Evolutionary conservation across 306 rosid genomes (phyloP).

Genomic region (Hippophae gyantsensis): DNA sequence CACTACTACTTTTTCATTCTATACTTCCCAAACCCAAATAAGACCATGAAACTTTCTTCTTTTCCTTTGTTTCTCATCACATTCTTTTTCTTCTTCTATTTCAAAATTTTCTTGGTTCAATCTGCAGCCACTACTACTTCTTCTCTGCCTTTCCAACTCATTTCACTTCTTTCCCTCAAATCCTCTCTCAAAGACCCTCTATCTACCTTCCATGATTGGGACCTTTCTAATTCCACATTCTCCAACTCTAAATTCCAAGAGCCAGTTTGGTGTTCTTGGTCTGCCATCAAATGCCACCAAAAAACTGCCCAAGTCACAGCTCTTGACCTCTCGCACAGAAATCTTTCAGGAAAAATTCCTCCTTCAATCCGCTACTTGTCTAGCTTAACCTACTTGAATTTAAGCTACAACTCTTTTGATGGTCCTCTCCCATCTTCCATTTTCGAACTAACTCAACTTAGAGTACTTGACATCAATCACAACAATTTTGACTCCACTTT

Average conservation of each 20-base stretch:
- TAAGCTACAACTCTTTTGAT: conserved; percentile 56
- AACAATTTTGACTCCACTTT: conserved; percentile 64
- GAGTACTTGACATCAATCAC: conserved; percentile 58
- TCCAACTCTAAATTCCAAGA: conserved; percentile 29
- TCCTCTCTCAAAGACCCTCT: conserved; percentile 59
- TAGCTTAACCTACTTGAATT: conserved; percentile 47
- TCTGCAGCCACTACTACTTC: conserved; percentile 32
- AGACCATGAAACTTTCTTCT: conserved; percentile 54
- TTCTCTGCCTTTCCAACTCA: conserved; percentile 45
- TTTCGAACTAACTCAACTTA: conserved; percentile 47
- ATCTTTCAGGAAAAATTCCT: conserved; percentile 70
- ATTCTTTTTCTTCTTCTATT: conserved; percentile 12
- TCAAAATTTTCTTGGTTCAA: conserved; percentile 22
- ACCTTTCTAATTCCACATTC: conserved; percentile 24
- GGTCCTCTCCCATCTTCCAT: conserved; percentile 54
- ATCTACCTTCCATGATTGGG: conserved; percentile 64
- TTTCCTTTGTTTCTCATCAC: conserved; percentile 20
- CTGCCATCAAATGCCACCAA: conserved; percentile 64
- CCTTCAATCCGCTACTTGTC: conserved; percentile 46
- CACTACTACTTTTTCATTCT: conserved; percentile 34
- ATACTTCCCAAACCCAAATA: conserved; percentile 15
- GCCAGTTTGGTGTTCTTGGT: conserved; percentile 84
- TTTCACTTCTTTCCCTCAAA: conserved; percentile 59
- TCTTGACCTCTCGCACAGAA: conserved; percentile 66
- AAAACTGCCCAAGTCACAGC: conserved; percentile 40